These are phyloP conservation scores for Spathaspora sp. DNA, from an alignment of 1,139 yeast species.

Conservation along the genomic window DNA sequence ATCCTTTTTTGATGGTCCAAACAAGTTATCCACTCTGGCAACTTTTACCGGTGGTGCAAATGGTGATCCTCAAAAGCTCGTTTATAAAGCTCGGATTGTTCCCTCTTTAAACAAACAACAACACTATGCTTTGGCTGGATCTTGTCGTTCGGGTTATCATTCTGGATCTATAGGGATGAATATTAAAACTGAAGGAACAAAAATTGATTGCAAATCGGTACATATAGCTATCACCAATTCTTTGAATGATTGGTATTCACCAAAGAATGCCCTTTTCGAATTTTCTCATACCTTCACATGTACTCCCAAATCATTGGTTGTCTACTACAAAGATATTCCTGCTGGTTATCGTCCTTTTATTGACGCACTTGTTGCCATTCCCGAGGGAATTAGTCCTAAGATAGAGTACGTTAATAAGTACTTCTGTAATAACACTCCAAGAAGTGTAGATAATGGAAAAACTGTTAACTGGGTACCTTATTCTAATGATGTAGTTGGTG, in stretches of 20 bases:
- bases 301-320: slow-evolving; percentile 10
- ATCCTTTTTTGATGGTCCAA: slow-evolving; percentile 27
- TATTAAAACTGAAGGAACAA: slow-evolving; percentile 1
- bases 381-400: too few species aligned
- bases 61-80: slow-evolving; percentile 2
- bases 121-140: slow-evolving; percentile 18
- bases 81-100: slow-evolving; percentile 12
- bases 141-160: slow-evolving; percentile 24
- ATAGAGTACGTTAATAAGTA: not conserved
- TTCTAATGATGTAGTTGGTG: slow-evolving; percentile 14
- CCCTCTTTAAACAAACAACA: slow-evolving; percentile 20
- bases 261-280: slow-evolving; percentile 8
- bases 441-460: not conserved
- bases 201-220: slow-evolving; percentile 22
- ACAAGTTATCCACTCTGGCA: slow-evolving; percentile 16
- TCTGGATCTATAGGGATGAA: slow-evolving; percentile 25
- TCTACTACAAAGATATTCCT: slow-evolving; percentile 23
- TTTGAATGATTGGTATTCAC: slow-evolving; percentile 20
- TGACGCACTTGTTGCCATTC: slow-evolving; percentile 14
- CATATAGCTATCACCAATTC: slow-evolving; percentile 16
- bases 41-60: slow-evolving; percentile 12
- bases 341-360: slow-evolving; percentile 32
- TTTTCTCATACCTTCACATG: slow-evolving; percentile 17
- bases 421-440: not conserved
- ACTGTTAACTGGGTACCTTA: slow-evolving; percentile 13